Conservation (phyloP, 805 yeast genomes). For the Scheffersomyces ergatensis region DNA sequence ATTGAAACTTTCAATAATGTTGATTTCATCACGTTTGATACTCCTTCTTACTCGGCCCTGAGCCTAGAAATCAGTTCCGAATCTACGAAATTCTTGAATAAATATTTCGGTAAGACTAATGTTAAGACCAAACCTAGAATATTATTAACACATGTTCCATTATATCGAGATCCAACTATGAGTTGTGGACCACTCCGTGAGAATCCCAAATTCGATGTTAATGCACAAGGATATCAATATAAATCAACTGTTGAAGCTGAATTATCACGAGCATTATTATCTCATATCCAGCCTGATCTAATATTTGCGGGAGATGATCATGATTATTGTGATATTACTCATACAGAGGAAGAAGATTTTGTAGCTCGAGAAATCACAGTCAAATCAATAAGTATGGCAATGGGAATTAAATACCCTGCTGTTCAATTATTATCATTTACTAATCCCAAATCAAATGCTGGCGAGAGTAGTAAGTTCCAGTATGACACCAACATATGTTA, state of each 20-base stretch:
- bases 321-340: constrained; percentile 83
- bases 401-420: constrained; percentile 40
- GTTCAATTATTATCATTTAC: constrained; percentile 34
- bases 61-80: constrained; percentile 43
- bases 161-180: constrained; percentile 63
- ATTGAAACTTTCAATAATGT: constrained; percentile 25
- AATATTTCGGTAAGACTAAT: constrained; percentile 5
- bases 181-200: constrained; percentile 83
- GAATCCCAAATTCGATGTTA: constrained; percentile 46
- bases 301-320: constrained; percentile 95
- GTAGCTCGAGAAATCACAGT: constrained; percentile 34
- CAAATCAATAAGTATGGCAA: constrained; percentile 39
- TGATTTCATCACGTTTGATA: constrained; percentile 56
- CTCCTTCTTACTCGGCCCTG: constrained; percentile 70
- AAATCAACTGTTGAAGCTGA: constrained; percentile 74
- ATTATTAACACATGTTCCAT: constrained; percentile 82
- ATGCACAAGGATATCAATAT: constrained; percentile 75
- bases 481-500: constrained; percentile 44
- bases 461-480: not conserved
- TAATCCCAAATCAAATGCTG: not conserved
- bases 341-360: constrained; percentile 22
- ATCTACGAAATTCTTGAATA: constrained; percentile 53
- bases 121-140: constrained; percentile 51
- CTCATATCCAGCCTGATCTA: constrained; percentile 59
- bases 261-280: constrained; percentile 56